Conservation (phyloP, 2,329 filamentous ascomycete species). For the Pseudogymnoascus sp. region DNA sequence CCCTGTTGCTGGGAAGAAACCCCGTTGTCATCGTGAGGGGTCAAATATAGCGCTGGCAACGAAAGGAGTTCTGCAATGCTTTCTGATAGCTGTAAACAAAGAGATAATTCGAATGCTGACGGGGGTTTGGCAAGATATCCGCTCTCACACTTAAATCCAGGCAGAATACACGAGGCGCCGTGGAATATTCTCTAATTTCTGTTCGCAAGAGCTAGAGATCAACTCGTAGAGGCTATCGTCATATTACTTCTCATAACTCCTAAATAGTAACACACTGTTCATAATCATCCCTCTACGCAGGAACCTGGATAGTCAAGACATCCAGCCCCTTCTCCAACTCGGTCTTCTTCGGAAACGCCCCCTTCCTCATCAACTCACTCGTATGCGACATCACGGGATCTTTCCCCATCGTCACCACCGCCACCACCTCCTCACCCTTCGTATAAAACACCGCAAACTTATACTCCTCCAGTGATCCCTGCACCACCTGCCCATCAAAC, state of each 20-base stretch:
- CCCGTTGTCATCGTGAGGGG: conserved; percentile 1
- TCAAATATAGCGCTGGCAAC: background rate
- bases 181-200: background rate
- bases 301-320: conserved; percentile 23
- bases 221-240: background rate
- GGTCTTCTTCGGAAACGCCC: conserved; percentile 75
- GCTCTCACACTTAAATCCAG: background rate
- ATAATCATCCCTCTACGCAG: conserved; percentile 15
- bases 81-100: background rate
- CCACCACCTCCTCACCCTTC: conserved; percentile 77
- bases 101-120: background rate
- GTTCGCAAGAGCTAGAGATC: background rate
- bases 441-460: conserved; percentile 89
- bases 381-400: conserved; percentile 80
- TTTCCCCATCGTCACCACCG: conserved; percentile 81
- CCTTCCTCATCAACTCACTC: conserved; percentile 75
- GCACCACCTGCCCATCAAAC: conserved; percentile 77
- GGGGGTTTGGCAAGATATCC: background rate
- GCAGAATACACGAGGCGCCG: background rate
- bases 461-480: conserved; percentile 66
- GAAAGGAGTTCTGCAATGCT: background rate
- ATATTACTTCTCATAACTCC: background rate
- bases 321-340: conserved; percentile 58
- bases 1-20: conserved; percentile 1
- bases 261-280: background rate